Evolutionary conservation across 441 rosid genomes (phyloP).

Genomic region (Populus hybrid): DNA sequence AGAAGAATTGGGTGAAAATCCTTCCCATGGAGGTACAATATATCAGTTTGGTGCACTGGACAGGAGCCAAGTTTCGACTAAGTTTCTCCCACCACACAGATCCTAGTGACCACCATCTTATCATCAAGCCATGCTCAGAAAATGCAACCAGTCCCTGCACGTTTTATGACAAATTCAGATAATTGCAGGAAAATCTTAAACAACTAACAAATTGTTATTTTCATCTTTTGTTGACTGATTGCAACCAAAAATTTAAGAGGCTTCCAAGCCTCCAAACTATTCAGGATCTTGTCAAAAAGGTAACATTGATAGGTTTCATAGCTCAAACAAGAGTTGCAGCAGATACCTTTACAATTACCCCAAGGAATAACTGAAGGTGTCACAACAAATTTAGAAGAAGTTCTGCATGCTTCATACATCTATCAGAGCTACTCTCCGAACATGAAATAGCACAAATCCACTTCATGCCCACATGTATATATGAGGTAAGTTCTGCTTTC

Average conservation of each 20-base stretch:
- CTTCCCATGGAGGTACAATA: too few relatives aligned
- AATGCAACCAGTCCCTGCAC: constrained; percentile 86
- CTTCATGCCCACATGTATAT: not conserved
- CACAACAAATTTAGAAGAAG: too few relatives aligned
- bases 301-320: not conserved
- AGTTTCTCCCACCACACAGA: constrained; percentile 96
- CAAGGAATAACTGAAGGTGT: not conserved
- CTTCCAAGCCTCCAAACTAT: not conserved
- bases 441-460: too few relatives aligned
- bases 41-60: too few relatives aligned
- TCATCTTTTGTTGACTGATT: not conserved
- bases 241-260: not conserved
- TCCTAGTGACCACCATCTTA: constrained; percentile 94
- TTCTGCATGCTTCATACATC: too few relatives aligned
- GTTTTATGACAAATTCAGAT: constrained; percentile 14
- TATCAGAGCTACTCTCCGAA: not conserved
- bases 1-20: too few relatives aligned
- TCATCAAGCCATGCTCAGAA: constrained; percentile 88
- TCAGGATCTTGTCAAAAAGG: not conserved
- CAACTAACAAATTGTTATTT: not conserved
- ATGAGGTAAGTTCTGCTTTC: too few relatives aligned
- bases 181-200: constrained; percentile 5
- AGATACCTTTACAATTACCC: not conserved
- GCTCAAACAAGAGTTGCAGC: not conserved
- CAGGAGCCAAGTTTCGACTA: constrained; percentile 34